Percentiles rank a stretch among this genome's conserved stretches.
Evolutionary conservation across 2,329 filamentous ascomycete species (phyloP).

Genomic region (Fusarium hostae): DNA sequence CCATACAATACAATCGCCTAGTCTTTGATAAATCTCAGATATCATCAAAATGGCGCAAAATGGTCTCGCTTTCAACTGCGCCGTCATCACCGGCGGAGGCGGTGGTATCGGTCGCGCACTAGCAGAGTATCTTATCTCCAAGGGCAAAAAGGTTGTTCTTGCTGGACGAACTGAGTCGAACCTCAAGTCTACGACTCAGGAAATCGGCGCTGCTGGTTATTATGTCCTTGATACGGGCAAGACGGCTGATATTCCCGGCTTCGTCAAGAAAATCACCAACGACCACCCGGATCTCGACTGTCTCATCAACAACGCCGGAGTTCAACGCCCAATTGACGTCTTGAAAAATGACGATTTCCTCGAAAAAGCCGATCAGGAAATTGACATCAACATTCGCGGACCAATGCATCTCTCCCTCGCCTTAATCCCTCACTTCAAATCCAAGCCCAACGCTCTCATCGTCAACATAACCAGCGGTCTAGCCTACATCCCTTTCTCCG

Average conservation of each 20-base stretch:
- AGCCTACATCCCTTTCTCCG: slow-evolving; percentile 61
- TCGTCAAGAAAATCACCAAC: slow-evolving; percentile 56
- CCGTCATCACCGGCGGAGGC: slow-evolving; percentile 61
- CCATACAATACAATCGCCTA: fast-evolving
- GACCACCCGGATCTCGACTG: slow-evolving; percentile 65
- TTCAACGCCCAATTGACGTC: slow-evolving; percentile 64
- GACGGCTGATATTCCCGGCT: slow-evolving; percentile 54
- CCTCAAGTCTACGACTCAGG: slow-evolving; percentile 55
- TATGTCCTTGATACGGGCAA: slow-evolving; percentile 64
- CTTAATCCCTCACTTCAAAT: slow-evolving; percentile 61
- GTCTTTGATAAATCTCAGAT: fast-evolving
- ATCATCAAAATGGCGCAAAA: slow-evolving; percentile 6
- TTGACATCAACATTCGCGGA: slow-evolving; percentile 67
- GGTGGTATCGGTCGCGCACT: slow-evolving; percentile 64
- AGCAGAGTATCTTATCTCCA: slow-evolving; percentile 57
- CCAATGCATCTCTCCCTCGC: slow-evolving; percentile 65
- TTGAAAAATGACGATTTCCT: slow-evolving; percentile 56
- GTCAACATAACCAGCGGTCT: slow-evolving; percentile 66
- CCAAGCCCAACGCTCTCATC: slow-evolving; percentile 54
- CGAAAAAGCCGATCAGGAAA: slow-evolving; percentile 64
- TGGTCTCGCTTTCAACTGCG: slow-evolving; percentile 54
- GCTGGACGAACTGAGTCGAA: slow-evolving; percentile 66
- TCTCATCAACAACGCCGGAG: slow-evolving; percentile 68
- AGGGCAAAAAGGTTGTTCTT: slow-evolving; percentile 63
- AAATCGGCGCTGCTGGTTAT: slow-evolving; percentile 60